A percentile compares a stretch with the other conserved stretches of the same genome.
These are phyloP conservation scores for Chytriomyces sp. DNA, from an alignment of 192 early-diverging fungal species.

Conservation along the genomic window DNA sequence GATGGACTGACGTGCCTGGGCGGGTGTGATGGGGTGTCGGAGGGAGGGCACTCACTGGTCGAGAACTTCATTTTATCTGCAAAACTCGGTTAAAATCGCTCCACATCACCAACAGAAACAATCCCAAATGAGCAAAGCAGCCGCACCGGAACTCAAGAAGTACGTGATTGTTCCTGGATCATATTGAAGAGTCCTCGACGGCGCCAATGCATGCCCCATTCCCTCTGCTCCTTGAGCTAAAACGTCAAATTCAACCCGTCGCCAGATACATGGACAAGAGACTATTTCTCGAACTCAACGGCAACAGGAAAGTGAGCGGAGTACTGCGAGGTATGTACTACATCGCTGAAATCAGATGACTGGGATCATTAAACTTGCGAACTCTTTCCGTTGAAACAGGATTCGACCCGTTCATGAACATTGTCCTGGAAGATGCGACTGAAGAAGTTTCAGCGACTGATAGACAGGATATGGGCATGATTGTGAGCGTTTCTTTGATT, in stretches of 20 bases:
- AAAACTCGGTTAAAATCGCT: too few relatives aligned
- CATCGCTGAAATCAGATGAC: neutral
- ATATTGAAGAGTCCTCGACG: neutral
- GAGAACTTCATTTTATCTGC: too few relatives aligned
- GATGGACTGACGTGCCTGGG: too few relatives aligned
- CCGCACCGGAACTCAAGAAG: conserved; percentile 71
- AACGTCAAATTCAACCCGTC: neutral
- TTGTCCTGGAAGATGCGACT: conserved; percentile 90
- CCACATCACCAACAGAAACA: too few relatives aligned
- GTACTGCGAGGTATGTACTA: conserved; percentile 75
- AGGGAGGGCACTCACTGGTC: too few relatives aligned
- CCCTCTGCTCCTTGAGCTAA: neutral
- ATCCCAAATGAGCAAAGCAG: conserved; percentile 60
- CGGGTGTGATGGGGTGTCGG: too few relatives aligned
- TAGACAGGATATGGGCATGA: conserved; percentile 80
- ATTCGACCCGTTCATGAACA: conserved; percentile 99
- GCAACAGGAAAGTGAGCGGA: conserved; percentile 87
- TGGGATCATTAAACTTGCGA: neutral
- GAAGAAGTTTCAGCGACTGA: conserved; percentile 78
- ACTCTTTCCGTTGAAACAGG: conserved; percentile 46
- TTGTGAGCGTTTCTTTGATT: conserved; percentile 58
- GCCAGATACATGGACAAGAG: conserved; percentile 90
- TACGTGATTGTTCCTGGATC: conserved; percentile 26
- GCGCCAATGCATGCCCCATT: neutral
- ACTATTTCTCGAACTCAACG: conserved; percentile 89